Evolutionary conservation across 257 asterid genomes (phyloP), one percentile per base, ranked within the genome.

Genomic region (Nicotiana benthamiana): DNA sequence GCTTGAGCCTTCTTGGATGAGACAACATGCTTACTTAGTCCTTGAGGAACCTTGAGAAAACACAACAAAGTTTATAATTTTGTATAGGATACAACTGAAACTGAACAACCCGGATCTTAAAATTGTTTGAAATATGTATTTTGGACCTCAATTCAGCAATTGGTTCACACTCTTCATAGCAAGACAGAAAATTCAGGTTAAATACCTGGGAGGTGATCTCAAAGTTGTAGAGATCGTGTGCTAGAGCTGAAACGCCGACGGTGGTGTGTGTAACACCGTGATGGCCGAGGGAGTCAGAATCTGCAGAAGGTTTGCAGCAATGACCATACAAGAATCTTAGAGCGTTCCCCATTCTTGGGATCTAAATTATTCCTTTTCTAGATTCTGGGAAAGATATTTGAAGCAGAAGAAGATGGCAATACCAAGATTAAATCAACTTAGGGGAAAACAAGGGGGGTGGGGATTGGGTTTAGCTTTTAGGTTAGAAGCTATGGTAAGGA

Each of bases 1-100:
- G 93, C 84, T 80, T 95, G 99, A 77, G 99, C 95, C 87, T 93
- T 95, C 87, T 83, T 90, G 77, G 97, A 91, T 40, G 99, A 95
- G 54, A 86, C 95, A 48, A 90, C 99, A 83, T 93, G 92, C 79
- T 87, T 85, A 27, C 81, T 67, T 18, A 95, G 90, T 82, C 89
- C 98, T 89, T 87, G 93, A 79, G 99, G 98, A 82, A 95, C 97
- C 99, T 95, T 77, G 53, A 13, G 20, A 34, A 51, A 57, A 20
- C 6, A 6, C 26, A 56, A 63, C 64, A 36, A 80, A n/a, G 36
- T 53, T 75, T 34, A 40, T 20, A 56, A 18, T 0, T 22, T 36
- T 2, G 4, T 4, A 27, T 20, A 62, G 34, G 20, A 26, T 22
- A 40, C 12, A 53, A 59, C 32, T 26, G 3, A 59, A 24, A 51